These are phyloP conservation scores for Linum trigynum DNA, from an alignment of 345 rosid genomes.

Conservation along the genomic window DNA sequence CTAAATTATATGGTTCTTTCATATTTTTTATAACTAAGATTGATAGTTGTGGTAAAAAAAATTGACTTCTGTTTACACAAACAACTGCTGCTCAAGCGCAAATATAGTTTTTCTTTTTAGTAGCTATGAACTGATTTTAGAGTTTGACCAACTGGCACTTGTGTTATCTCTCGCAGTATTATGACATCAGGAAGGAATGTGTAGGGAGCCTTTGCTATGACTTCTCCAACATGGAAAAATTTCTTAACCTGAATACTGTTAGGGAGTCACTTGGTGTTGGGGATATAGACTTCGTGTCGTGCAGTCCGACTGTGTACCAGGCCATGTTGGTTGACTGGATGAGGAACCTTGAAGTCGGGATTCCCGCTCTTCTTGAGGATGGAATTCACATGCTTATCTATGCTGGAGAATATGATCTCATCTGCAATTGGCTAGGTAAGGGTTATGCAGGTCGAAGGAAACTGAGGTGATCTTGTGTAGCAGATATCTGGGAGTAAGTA, in stretches of 20 bases:
- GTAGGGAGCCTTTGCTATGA: slow-evolving; percentile 88
- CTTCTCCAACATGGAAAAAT: slow-evolving; percentile 97
- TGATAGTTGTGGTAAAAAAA: too few relatives aligned
- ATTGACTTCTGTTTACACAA: too few relatives aligned
- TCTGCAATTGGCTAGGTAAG: slow-evolving; percentile 99
- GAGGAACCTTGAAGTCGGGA: slow-evolving; percentile 90
- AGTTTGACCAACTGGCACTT: slow-evolving; percentile 2
- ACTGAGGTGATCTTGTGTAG: too few relatives aligned
- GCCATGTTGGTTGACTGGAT: slow-evolving; percentile 95
- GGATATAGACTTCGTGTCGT: slow-evolving; percentile 75
- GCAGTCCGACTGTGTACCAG: slow-evolving; percentile 70
- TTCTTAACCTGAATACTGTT: slow-evolving; percentile 58
- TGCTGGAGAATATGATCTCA: slow-evolving; percentile 98
- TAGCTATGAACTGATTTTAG: not conserved
- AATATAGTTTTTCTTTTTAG: not conserved
- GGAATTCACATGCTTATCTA: slow-evolving; percentile 84
- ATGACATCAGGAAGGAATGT: slow-evolving; percentile 88
- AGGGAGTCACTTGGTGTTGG: slow-evolving; percentile 80
- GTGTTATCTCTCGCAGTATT: slow-evolving; percentile 48
- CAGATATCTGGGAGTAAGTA: too few relatives aligned
- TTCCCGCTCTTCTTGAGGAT: slow-evolving; percentile 87
- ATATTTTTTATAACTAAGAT: too few relatives aligned
- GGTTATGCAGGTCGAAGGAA: not conserved
- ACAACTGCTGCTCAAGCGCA: not conserved
- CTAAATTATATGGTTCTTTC: not conserved